Base-by-base conservation (phyloP, 305 asterid species). In the Ilex paraguariensis region DNA sequence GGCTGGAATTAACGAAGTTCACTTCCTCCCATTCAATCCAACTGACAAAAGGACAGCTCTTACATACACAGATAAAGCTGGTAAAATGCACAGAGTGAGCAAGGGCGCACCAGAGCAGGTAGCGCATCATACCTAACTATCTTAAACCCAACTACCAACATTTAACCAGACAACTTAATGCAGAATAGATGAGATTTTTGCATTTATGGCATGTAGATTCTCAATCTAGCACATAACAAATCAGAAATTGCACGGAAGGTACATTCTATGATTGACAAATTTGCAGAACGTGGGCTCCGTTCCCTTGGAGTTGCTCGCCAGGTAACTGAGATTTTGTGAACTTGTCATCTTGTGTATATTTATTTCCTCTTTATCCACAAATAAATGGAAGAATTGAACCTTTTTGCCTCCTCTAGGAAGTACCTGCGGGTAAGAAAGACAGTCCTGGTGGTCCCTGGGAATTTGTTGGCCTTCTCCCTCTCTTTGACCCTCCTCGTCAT, bases 21-120 rank as follows among this genome's bases (percentile, higher is more conserved):
- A 52, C 56, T 52, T 52, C 30, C 56, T 52, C n/a, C 56, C 56
- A n/a, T 52, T 52, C 30, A 52, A 52, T 52, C 56, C 56, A 52
- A 52, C 56, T 16, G 56, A 16, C 31, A 52, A 52, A 14, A 52
- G 56, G 56, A 52, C 56, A 1, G 56, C 56, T 14, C 56, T 52
- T 52, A 52, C 56, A n/a, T 52, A 52, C 30, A 52, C 16, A 52
- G 56, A 52, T 52, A 16, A 14, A 3, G 56, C 30, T 14, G 56
- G 56, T 52, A 52, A 52, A 52, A 52, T 52, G 56, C 56, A 52
- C 31, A 52, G 56, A 16, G 56, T 52, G 56, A 52, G 56, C 76
- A 82, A 82, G 72, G 88, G 88, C 6, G 85, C 85, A 49, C 88
- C 85, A 7, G 85, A 82, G 70, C 88, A 74, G 81, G 88, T 52